Evolutionary conservation across 306 rosid genomes (phyloP), one percentile per base, ranked within the genome.

Genomic region (Begonia fuchsioides): DNA sequence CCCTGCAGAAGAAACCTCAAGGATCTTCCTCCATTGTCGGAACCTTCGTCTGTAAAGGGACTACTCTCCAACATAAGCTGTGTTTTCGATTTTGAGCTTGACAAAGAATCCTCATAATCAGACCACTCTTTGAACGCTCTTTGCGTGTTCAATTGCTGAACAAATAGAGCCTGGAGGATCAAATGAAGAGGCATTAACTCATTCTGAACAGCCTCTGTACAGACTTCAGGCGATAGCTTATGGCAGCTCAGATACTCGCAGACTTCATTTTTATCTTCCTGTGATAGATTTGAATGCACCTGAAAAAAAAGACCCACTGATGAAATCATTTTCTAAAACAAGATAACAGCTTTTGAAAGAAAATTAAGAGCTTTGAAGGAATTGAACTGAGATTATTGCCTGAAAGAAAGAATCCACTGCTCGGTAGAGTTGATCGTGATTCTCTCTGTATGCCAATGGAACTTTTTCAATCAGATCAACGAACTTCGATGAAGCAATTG

Each of bases 181-280:
- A 87, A 53, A 13, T 87, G 82, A n/a, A 87, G 72, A 1, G 96
- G 94, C 94, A 87, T 83, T 57, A 76, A 19, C 46, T 87, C 94
- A n/a, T 87, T 77, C 66, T 87, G 96, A 52, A 87, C 94, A n/a
- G 82, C 96, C 17, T 80, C 85, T 49, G 82, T 80, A 75, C 96
- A 75, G 3, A 74, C 80, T 70, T 80, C 94, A 57, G 73, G 94
- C 54, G 96, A 80, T 15, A 83, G 66, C 62, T 76, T 80, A 38
- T 73, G 87, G 70, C 93, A 83, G 68, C 60, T 76, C 9, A 87
- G 82, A 66, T 67, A 69, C 62, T 71, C 83, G 85, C 96, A 83
- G 8, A 83, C 83, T 49, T 66, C 70, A 60, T 81, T 82, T 55
- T 80, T 87, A 15, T 87, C 86, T 40, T 83, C 94, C 53, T 87